Evolutionary conservation across 768 basidiomycete species (phyloP), one percentile per base, ranked within the genome.

Genomic region (Termitomyces sp.): DNA sequence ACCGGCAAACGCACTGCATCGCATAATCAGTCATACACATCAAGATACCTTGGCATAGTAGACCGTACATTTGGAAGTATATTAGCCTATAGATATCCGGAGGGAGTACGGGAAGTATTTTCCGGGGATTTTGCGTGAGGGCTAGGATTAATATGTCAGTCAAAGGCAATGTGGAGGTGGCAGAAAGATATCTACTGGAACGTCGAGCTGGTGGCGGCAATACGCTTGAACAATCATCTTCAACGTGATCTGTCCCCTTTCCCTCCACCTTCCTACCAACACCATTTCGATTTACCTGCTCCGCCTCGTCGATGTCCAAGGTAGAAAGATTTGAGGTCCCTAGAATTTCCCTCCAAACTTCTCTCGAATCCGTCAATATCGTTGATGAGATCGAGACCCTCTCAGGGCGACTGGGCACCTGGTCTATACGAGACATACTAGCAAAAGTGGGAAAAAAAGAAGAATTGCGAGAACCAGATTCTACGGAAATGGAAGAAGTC

Each of bases 61-160:
- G 33, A 16, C 65, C 76, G 50, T 69, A 83, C 81, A 83, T 65
- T 69, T 87, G 85, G 63, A 86, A 86, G 33, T 79, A 54, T 47
- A 87, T 75, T 5, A 86, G 67, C 36, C 78, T 73, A 78, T 79
- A 81, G 27, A 86, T 77, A 9, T 76, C 70, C 18, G 78, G 74
- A 3, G 73, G 65, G 24, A 83, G 70, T 50, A 65, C 73, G 2
- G 72, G 72, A 47, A 68, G 67, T 27, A 65, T 68, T 41, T 65
- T 71, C 50, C 64, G 68, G 18, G 60, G 57, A 51, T 63, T 70
- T 42, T 64, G 65, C n/a, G 55, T 12, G 9, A 57, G 13, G 15
- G 37, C 60, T 61, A 13, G n/a, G 24, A 20, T 46, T 33, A 16
- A 5, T 33, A 41, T n/a, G 22, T 60, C 30, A 24, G 34, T 46